A percentile compares a stretch with the other conserved stretches of the same genome.
Conservation (phyloP, 2,329 filamentous ascomycete species). For the Trichophyton verrucosum region DNA sequence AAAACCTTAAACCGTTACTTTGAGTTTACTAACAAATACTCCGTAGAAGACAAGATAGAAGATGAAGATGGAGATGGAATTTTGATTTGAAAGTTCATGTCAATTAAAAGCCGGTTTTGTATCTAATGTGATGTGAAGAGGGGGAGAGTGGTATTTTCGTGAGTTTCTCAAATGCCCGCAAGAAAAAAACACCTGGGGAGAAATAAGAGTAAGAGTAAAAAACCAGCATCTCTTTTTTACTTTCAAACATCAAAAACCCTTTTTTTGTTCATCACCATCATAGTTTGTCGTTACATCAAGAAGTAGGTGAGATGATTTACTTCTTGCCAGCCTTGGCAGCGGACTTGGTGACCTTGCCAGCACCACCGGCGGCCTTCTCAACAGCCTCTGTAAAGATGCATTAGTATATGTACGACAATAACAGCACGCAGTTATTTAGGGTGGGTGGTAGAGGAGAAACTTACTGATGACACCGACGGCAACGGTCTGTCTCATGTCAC, state of each 20-base stretch:
- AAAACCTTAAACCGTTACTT: background rate
- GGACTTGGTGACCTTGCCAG: conserved; percentile 49
- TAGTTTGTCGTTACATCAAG: conserved; percentile 2
- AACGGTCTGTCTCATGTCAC: conserved; percentile 67
- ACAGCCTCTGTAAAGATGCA: conserved; percentile 43
- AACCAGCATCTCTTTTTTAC: background rate
- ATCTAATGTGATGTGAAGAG: background rate
- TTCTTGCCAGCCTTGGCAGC: conserved; percentile 61
- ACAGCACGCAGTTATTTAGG: background rate
- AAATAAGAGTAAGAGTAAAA: background rate
- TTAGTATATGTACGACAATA: background rate
- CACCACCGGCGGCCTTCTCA: conserved; percentile 34
- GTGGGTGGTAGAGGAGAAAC: background rate
- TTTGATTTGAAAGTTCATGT: conserved; percentile 1
- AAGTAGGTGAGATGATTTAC: conserved; percentile 37
- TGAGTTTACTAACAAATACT: too few relatives aligned
- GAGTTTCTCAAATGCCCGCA: background rate
- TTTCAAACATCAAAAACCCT: conserved; percentile 4
- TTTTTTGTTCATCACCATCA: conserved; percentile 3
- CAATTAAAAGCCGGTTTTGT: background rate
- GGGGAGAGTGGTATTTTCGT: conserved; percentile 1
- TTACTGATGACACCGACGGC: conserved; percentile 46
- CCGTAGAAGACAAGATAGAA: background rate
- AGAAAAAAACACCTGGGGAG: conserved; percentile 1
- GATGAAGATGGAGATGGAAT: background rate